Evolutionary conservation across 495 filamentous ascomycete species (phyloP).

Genomic region (Penicillium bialowiezense): DNA sequence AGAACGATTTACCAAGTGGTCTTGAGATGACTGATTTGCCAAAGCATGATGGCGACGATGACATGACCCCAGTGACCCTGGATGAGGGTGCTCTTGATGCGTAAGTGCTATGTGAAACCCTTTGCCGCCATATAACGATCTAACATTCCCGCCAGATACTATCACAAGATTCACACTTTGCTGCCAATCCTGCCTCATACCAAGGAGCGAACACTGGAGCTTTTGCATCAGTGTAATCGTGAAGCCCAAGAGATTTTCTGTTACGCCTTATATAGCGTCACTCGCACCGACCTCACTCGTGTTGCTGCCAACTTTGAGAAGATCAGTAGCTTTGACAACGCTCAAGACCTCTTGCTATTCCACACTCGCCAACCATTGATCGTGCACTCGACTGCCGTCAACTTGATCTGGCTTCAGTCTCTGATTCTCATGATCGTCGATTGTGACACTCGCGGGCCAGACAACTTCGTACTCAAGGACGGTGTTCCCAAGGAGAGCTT

Average conservation of each 20-base stretch:
- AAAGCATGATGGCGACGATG: conserved; percentile 37
- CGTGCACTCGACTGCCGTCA: conserved; percentile 34
- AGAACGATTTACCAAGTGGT: conserved; percentile 34
- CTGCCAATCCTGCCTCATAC: conserved; percentile 71
- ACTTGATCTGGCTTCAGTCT: conserved; percentile 42
- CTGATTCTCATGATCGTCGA: conserved; percentile 46
- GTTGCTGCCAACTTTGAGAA: conserved; percentile 37
- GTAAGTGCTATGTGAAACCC: conserved; percentile 22
- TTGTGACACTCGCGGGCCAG: conserved; percentile 43
- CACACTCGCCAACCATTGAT: conserved; percentile 50
- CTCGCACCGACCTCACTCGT: conserved; percentile 38
- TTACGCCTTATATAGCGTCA: conserved; percentile 58
- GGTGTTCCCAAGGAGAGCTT: conserved; percentile 41
- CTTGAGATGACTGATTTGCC: conserved; percentile 38
- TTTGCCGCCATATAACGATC: conserved; percentile 16
- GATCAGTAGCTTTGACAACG: conserved; percentile 40
- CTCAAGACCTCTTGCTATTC: conserved; percentile 48
- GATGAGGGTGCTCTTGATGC: conserved; percentile 46
- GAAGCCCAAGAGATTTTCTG: conserved; percentile 69
- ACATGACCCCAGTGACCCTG: conserved; percentile 39
- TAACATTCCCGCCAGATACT: conserved; percentile 55
- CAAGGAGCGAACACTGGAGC: conserved; percentile 58
- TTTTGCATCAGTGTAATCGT: conserved; percentile 58
- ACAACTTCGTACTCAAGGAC: conserved; percentile 44
- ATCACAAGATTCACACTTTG: conserved; percentile 65